phyloP scores from a whole-genome alignment of 768 basidiomycete species.

The Cystoderma amianthinum region DNA sequence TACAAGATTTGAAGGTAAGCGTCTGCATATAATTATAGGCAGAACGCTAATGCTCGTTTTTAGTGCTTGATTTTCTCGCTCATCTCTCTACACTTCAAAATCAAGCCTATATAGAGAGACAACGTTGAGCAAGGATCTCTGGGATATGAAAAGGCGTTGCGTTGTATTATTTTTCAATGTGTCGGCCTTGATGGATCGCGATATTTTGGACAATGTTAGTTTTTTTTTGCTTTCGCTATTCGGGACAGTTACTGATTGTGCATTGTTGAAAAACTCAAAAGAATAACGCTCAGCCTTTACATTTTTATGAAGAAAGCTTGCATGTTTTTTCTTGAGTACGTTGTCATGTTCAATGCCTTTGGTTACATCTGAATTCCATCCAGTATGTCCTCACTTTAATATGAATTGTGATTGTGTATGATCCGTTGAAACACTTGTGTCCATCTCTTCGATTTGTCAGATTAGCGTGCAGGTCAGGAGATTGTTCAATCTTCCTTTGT shows the following conservation, averaged over 20 bases:
- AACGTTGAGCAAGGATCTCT: no score
- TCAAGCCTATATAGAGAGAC: conserved; percentile 99
- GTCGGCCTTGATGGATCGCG: conserved; percentile 8
- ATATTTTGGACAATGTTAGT: no score
- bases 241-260: neutral
- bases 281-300: neutral
- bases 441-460: no score
- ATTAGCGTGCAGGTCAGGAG: no score
- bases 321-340: neutral
- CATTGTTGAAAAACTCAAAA: neutral
- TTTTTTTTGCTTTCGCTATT: conserved; percentile 5
- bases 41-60: conserved; percentile 1
- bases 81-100: conserved; percentile 99
- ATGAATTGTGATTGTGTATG: no score
- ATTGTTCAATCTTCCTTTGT: no score
- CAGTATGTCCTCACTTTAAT: no score
- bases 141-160: no score
- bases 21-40: conserved; percentile 1
- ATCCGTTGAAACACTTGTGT: no score
- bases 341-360: no score
- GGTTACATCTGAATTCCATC: no score
- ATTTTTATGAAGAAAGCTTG: neutral
- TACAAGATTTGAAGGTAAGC: conserved; percentile 91
- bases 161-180: conserved; percentile 1
- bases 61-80: conserved; percentile 98